phyloP scores from a whole-genome alignment of 805 yeast species.

The Yarrowia sp. region DNA sequence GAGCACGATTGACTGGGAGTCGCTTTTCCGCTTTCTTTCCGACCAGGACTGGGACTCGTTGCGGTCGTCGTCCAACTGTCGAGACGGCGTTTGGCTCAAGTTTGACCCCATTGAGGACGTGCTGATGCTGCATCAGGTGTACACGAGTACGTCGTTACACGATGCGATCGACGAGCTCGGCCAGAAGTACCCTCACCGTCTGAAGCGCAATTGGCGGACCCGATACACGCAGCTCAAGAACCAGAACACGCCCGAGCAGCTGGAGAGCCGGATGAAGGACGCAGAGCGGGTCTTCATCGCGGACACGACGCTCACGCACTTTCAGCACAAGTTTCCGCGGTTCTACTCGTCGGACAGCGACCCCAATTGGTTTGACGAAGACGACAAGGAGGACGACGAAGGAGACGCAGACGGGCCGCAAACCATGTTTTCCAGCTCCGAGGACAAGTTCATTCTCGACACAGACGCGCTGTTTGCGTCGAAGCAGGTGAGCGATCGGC shows the following conservation, averaged over 20 bases:
- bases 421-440: not conserved
- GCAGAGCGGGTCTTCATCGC: not conserved
- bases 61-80: not conserved
- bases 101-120: slow-evolving; percentile 9
- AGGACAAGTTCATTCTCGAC: slow-evolving; percentile 16
- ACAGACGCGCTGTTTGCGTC: not conserved
- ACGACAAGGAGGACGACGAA: slow-evolving; percentile 19
- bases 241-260: not conserved
- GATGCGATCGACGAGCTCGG: slow-evolving; percentile 20
- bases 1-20: slow-evolving; percentile 16
- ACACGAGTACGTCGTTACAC: not conserved
- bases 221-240: slow-evolving; percentile 4
- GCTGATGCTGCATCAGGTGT: not conserved
- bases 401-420: slow-evolving; percentile 21
- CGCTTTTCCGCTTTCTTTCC: not conserved
- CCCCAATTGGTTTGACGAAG: slow-evolving; percentile 1
- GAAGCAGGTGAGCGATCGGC: not conserved
- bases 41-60: not conserved
- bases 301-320: not conserved
- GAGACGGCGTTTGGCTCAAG: slow-evolving; percentile 4
- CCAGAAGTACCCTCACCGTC: slow-evolving; percentile 2
- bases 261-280: not conserved
- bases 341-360: not conserved
- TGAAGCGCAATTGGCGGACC: not conserved
- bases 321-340: not conserved